phyloP scores from a whole-genome alignment of 805 yeast genomes.

The Yamadazyma ubonensis region DNA sequence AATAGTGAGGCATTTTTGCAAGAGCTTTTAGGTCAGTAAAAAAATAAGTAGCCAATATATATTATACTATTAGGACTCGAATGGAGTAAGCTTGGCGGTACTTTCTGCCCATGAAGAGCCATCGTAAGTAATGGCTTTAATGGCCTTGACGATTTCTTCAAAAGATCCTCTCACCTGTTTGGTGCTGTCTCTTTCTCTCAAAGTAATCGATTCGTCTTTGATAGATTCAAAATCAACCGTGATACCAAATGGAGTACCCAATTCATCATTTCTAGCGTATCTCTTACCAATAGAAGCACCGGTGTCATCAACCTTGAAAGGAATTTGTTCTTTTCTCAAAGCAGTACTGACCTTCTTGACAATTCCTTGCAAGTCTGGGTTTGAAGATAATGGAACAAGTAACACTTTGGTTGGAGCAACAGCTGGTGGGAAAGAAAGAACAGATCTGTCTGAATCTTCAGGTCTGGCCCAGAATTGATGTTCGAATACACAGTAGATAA shows the following conservation, averaged over 20 bases:
- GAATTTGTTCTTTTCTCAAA: conserved; percentile 78
- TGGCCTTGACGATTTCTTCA: conserved; percentile 66
- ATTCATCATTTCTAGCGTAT: conserved; percentile 96
- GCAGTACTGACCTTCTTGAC: conserved; percentile 64
- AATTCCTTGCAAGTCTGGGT: conserved; percentile 75
- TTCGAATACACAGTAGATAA: conserved; percentile 88
- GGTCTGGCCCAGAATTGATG: conserved; percentile 95
- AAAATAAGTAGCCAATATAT: not conserved
- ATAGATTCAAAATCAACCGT: conserved; percentile 94
- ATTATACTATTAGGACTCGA: conserved; percentile 43
- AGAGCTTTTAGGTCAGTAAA: conserved; percentile 45
- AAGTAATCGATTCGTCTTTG: conserved; percentile 82
- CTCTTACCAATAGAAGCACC: conserved; percentile 97
- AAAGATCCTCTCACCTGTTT: conserved; percentile 93
- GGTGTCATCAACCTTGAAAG: conserved; percentile 95
- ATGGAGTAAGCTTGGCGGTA: conserved; percentile 66
- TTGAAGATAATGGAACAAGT: conserved; percentile 88
- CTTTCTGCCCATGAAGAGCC: conserved; percentile 85
- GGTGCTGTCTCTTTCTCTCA: conserved; percentile 97
- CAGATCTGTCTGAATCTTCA: conserved; percentile 80
- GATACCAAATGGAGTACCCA: conserved; percentile 98
- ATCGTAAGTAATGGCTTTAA: conserved; percentile 70
- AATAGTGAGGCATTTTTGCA: conserved; percentile 67
- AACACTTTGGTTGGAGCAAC: conserved; percentile 98
- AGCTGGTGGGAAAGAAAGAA: conserved; percentile 86